Percentiles rank a stretch among this genome's conserved stretches.
Evolutionary conservation across 768 basidiomycete genomes (phyloP).

Genomic region (Albatrellus ellisii): DNA sequence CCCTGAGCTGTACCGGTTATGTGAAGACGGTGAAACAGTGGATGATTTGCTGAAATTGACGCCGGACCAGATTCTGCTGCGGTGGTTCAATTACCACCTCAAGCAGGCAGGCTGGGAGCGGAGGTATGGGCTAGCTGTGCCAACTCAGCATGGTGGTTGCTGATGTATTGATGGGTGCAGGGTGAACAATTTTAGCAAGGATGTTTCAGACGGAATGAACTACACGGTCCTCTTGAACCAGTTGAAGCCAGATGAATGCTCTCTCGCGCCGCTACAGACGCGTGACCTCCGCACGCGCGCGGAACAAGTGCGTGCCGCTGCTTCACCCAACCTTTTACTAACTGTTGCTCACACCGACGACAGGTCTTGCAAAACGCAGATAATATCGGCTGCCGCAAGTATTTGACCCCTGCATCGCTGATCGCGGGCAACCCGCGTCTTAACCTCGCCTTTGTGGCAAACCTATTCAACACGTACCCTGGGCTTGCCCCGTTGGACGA

Average conservation of each 20-base stretch:
- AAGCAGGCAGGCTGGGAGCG: constrained; percentile 90
- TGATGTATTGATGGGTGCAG: constrained; percentile 25
- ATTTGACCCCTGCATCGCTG: constrained; percentile 84
- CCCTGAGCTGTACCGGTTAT: constrained; percentile 89
- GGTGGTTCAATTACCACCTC: constrained; percentile 99
- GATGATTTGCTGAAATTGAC: constrained; percentile 90
- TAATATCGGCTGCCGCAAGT: constrained; percentile 88
- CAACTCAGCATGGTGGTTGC: constrained; percentile 3
- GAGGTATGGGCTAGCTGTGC: constrained; percentile 32
- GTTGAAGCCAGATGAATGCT: constrained; percentile 89
- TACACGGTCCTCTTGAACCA: constrained; percentile 95
- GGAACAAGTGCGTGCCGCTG: constrained; percentile 41
- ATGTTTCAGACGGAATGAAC: constrained; percentile 96
- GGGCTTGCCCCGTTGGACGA: constrained; percentile 92
- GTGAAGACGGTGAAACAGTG: constrained; percentile 95
- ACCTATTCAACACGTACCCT: constrained; percentile 96
- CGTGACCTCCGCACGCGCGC: constrained; percentile 72
- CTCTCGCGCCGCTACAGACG: constrained; percentile 82
- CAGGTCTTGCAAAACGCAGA: constrained; percentile 89
- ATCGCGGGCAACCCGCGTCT: constrained; percentile 92
- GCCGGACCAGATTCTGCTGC: constrained; percentile 92
- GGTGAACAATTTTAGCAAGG: constrained; percentile 95
- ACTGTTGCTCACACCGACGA: not conserved
- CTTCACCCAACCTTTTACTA: not conserved
- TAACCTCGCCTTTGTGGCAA: constrained; percentile 96